phyloP scores from a whole-genome alignment of 2,329 filamentous ascomycete species.

The Septoria linicola region DNA sequence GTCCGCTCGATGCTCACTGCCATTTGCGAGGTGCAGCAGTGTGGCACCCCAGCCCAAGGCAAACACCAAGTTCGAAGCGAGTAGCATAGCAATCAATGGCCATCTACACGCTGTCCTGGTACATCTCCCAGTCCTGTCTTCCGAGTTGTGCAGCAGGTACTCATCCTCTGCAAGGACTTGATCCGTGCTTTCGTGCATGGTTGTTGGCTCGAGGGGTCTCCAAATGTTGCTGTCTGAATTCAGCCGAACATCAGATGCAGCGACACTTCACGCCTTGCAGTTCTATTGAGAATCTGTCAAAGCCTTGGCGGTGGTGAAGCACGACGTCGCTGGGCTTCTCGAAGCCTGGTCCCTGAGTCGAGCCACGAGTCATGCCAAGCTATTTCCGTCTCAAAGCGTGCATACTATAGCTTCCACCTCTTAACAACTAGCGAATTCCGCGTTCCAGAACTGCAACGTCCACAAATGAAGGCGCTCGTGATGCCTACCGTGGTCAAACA shows the following conservation, averaged over 20 bases:
- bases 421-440: not conserved
- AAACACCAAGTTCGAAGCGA: conserved; percentile 5
- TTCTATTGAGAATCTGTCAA: no score
- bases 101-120: not conserved
- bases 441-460: not conserved
- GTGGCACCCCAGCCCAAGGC: conserved; percentile 5
- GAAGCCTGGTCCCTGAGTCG: no score
- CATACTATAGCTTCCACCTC: not conserved
- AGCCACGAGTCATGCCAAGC: not conserved
- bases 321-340: no score
- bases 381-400: not conserved
- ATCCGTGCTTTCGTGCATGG: no score
- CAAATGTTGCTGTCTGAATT: no score
- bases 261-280: no score
- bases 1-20: not conserved
- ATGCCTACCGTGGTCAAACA: not conserved
- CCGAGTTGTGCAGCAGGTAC: no score
- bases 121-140: no score
- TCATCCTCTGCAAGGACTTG: no score
- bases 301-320: no score
- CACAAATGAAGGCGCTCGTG: not conserved
- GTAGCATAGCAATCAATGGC: not conserved
- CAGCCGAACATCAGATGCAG: no score
- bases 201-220: no score
- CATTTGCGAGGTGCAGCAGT: not conserved